Percentiles rank a stretch among this genome's conserved stretches.
These are phyloP conservation scores for Fusarium denticulatum DNA, from an alignment of 2,329 filamentous ascomycete genomes.

Conservation along the genomic window DNA sequence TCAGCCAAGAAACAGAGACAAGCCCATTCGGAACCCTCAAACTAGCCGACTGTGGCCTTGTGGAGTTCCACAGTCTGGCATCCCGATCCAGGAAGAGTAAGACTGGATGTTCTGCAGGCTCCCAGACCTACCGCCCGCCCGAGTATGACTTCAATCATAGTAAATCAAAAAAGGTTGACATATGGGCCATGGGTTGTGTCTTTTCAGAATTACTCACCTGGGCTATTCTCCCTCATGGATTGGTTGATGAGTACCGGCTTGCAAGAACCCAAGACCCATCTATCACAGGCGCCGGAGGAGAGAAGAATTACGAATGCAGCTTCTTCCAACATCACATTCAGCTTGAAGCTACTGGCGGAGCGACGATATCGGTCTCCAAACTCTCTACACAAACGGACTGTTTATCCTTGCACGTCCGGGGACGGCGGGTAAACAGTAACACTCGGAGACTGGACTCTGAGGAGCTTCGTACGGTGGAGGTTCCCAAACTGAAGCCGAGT, in stretches of 20 bases:
- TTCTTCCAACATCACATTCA: not conserved
- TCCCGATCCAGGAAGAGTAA: not conserved
- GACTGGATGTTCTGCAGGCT: not conserved
- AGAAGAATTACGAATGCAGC: not conserved
- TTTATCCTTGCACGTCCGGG: not conserved
- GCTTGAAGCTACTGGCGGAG: not conserved
- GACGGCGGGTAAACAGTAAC: not conserved
- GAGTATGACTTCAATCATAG: not conserved
- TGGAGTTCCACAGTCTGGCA: not conserved
- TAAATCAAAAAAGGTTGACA: not conserved
- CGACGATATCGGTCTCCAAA: too few species aligned
- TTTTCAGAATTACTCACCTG: not conserved
- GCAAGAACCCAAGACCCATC: not conserved
- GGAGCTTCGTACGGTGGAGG: not conserved
- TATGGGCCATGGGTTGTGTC: not conserved
- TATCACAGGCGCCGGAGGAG: fast-evolving
- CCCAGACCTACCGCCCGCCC: fast-evolving
- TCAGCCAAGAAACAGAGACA: not conserved
- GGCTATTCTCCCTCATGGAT: not conserved
- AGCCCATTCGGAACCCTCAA: not conserved
- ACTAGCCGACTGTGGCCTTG: not conserved
- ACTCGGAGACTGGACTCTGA: not conserved
- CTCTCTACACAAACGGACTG: too few species aligned
- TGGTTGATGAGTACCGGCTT: not conserved
- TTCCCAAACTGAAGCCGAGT: not conserved